A percentile compares a stretch with the other conserved stretches of the same genome.
Conservation (phyloP, 176 grass and related monocot genomes). For the Triticum timopheevii region DNA sequence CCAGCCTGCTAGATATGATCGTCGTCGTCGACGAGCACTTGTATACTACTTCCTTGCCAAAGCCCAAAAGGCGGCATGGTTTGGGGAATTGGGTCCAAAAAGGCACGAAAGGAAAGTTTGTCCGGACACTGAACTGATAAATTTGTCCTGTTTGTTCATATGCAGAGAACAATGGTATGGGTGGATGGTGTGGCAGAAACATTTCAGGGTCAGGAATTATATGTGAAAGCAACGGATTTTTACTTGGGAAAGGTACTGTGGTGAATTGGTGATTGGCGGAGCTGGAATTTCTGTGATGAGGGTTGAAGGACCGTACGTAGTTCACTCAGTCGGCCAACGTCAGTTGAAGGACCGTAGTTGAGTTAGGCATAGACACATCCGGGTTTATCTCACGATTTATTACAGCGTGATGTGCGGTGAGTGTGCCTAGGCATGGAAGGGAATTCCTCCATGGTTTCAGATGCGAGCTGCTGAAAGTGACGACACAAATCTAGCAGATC, state of each 20-base stretch:
- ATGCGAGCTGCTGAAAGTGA: not conserved
- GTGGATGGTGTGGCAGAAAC: not conserved
- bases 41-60: not conserved
- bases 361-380: no score
- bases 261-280: not conserved
- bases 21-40: not conserved
- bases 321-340: not conserved
- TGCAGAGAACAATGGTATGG: not conserved
- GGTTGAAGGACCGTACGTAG: not conserved
- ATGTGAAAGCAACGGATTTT: not conserved
- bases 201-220: not conserved
- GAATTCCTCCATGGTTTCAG: no score
- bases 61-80: constrained; percentile 1
- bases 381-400: no score
- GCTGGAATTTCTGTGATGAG: not conserved
- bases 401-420: no score
- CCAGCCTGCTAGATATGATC: not conserved
- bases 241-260: not conserved
- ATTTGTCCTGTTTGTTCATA: constrained; percentile 1
- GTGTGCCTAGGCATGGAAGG: no score
- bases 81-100: not conserved
- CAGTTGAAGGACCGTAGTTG: no score
- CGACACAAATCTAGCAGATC: not conserved
- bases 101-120: not conserved
- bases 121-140: not conserved